phyloP scores from a whole-genome alignment of 371 early-diverging fungal genomes.

The Mucor indicus region DNA sequence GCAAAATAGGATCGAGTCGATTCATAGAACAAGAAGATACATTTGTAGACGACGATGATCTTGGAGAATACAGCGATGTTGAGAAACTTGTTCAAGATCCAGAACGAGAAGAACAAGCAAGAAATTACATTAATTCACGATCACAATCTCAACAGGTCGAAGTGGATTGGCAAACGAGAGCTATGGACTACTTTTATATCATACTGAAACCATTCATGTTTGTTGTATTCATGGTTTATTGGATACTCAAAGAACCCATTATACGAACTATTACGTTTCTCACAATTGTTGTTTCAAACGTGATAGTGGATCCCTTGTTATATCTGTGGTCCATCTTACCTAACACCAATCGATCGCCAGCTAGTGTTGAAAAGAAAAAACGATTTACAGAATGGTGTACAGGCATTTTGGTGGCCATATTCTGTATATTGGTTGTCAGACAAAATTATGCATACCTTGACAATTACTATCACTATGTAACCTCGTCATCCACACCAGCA shows the following conservation, averaged over 20 bases:
- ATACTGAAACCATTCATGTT: slow-evolving; percentile 1
- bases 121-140: no score
- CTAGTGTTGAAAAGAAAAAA: neutral
- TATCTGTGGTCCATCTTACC: slow-evolving; percentile 1
- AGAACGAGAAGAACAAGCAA: no score
- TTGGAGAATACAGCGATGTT: no score
- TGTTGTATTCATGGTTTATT: slow-evolving; percentile 21
- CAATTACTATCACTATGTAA: no score
- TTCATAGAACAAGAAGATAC: no score
- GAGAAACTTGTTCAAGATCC: no score
- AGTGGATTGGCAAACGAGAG: no score
- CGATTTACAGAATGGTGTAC: slow-evolving; percentile 1
- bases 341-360: neutral
- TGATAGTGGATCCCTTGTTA: slow-evolving; percentile 8
- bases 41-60: no score
- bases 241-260: slow-evolving; percentile 20
- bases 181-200: no score
- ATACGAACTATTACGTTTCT: slow-evolving; percentile 17
- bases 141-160: no score
- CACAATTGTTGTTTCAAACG: slow-evolving; percentile 15
- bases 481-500: no score
- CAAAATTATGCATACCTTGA: neutral
- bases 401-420: neutral
- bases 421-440: neutral
- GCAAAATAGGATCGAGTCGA: no score